Conservation (phyloP, 2,329 filamentous ascomycete genomes). For the Pseudogymnoascus sp. region DNA sequence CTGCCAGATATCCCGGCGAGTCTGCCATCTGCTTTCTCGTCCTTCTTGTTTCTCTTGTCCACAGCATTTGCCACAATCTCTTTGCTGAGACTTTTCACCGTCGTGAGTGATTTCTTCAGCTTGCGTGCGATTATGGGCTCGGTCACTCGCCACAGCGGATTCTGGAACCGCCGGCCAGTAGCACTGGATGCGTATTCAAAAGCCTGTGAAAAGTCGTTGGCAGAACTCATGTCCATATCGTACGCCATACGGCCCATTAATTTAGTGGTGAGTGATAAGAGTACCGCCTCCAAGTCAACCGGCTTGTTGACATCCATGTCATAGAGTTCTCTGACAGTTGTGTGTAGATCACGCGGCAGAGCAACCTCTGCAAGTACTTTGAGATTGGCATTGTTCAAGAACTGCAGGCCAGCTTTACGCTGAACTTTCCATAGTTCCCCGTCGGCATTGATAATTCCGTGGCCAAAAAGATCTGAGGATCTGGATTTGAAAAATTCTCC, state of each 20-base stretch:
- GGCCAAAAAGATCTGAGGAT: conserved; percentile 55
- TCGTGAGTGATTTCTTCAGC: conserved; percentile 41
- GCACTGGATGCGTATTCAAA: conserved; percentile 55
- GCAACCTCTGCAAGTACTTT: conserved; percentile 48
- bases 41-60: conserved; percentile 27
- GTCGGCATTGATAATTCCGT: conserved; percentile 60
- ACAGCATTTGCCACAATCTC: conserved; percentile 49
- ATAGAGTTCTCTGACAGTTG: conserved; percentile 34
- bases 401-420: conserved; percentile 51
- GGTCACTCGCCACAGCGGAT: conserved; percentile 53
- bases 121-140: conserved; percentile 42
- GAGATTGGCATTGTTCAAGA: conserved; percentile 50
- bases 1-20: conserved; percentile 42
- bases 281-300: conserved; percentile 50
- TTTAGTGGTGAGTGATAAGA: conserved; percentile 56
- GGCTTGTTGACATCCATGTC: conserved; percentile 18
- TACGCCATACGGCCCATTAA: conserved; percentile 63
- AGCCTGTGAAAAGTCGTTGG: conserved; percentile 50
- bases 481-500: conserved; percentile 52
- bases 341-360: conserved; percentile 44
- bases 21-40: conserved; percentile 18
- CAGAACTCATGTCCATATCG: conserved; percentile 57
- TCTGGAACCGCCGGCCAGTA: conserved; percentile 55
- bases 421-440: conserved; percentile 56
- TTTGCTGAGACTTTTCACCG: conserved; percentile 47